These are phyloP conservation scores for Gracilaria gracilis DNA, from an alignment of 23 red algal genomes.

Conservation along the genomic window DNA sequence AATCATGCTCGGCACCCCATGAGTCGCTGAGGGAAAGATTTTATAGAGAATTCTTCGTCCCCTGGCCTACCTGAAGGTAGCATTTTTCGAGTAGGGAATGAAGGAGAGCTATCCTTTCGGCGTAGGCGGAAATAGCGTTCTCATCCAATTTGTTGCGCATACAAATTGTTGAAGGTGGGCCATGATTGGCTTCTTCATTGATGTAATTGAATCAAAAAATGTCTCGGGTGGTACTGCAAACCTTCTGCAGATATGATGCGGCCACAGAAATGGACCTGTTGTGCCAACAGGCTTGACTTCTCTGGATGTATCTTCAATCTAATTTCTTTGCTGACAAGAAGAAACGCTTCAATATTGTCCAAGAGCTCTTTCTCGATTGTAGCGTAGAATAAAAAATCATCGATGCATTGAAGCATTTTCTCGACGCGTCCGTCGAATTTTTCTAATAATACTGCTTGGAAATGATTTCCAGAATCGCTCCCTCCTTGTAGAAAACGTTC, in stretches of 20 bases:
- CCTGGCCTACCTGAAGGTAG: no score
- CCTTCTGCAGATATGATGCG: slow-evolving; percentile 27
- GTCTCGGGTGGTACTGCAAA: no score
- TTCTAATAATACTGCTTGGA: slow-evolving; percentile 39
- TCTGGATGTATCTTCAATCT: slow-evolving; percentile 35
- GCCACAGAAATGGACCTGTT: slow-evolving; percentile 33
- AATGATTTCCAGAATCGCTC: slow-evolving; percentile 42
- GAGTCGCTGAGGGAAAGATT: no score
- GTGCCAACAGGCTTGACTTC: slow-evolving; percentile 6
- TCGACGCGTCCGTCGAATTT: slow-evolving; percentile 38
- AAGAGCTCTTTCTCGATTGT: slow-evolving; percentile 33
- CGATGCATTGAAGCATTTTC: slow-evolving; percentile 47
- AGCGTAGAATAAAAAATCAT: slow-evolving; percentile 51
- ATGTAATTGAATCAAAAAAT: no score
- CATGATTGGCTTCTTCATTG: no score
- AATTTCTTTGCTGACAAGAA: slow-evolving; percentile 9
- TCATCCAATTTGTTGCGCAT: no score
- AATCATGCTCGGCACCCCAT: no score
- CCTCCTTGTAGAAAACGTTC: slow-evolving; percentile 18
- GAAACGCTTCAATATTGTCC: slow-evolving; percentile 10
- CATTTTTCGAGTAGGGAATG: no score
- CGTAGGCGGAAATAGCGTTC: no score
- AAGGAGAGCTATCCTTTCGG: no score
- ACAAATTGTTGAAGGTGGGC: no score
- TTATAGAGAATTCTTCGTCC: no score